Conservation (phyloP, 2,329 filamentous ascomycete species). For the Colletotrichum melonis region DNA sequence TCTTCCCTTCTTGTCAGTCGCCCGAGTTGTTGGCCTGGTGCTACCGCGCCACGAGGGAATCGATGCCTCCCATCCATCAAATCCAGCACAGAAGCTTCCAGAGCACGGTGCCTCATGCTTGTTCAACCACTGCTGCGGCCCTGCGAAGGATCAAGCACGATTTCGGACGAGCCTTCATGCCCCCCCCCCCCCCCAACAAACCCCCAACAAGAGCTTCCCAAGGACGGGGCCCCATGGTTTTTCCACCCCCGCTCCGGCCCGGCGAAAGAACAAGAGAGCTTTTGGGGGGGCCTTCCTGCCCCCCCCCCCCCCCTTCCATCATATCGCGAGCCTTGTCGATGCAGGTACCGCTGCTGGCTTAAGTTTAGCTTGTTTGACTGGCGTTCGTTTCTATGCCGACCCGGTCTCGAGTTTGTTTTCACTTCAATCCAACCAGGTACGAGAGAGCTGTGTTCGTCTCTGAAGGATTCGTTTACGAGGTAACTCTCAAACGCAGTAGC, state of each 20-base stretch:
- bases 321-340: too few relatives aligned
- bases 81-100: neutral
- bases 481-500: neutral
- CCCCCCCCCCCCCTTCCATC: too few relatives aligned
- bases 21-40: conserved; percentile 1
- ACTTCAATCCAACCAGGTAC: neutral
- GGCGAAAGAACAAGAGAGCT: too few relatives aligned
- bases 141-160: neutral
- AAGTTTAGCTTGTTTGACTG: neutral
- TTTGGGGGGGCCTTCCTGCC: too few relatives aligned
- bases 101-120: neutral
- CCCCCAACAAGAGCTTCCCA: too few relatives aligned
- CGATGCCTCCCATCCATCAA: too few relatives aligned
- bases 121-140: neutral
- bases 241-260: too few relatives aligned
- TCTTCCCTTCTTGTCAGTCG: neutral
- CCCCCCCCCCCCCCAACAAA: too few relatives aligned
- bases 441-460: neutral
- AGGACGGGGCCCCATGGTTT: too few relatives aligned
- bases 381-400: conserved; percentile 12
- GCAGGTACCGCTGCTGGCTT: neutral
- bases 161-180: conserved; percentile 5
- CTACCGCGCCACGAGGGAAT: conserved; percentile 12
- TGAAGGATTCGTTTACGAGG: neutral
- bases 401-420: neutral